These are phyloP conservation scores for Tetrastigma voinierianum DNA, from an alignment of 164 flowering plant species.

Conservation along the genomic window DNA sequence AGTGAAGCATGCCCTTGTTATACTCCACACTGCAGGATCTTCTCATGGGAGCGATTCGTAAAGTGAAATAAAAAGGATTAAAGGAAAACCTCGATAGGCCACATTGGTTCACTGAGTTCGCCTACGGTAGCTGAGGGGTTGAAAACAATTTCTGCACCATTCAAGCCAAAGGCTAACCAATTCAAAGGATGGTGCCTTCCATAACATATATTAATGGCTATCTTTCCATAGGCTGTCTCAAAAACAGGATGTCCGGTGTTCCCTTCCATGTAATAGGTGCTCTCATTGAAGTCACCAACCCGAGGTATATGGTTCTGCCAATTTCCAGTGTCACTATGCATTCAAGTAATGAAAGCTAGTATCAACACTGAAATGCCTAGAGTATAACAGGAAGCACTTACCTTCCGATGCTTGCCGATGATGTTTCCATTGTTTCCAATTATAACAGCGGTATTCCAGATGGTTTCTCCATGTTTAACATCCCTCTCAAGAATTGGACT, in stretches of 20 bases:
- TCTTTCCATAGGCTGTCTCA: conserved; percentile 94
- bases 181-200: conserved; percentile 98
- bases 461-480: conserved; percentile 80
- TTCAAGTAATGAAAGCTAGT: neutral
- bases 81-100: conserved; percentile 87
- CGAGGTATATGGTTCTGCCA: conserved; percentile 96
- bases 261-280: conserved; percentile 98
- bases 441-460: conserved; percentile 95
- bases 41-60: neutral
- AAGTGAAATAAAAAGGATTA: neutral
- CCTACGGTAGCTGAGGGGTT: conserved; percentile 99
- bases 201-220: conserved; percentile 89
- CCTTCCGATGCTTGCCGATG: conserved; percentile 96
- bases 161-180: conserved; percentile 97
- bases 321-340: neutral
- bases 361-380: too few species aligned
- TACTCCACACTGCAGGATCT: too few species aligned
- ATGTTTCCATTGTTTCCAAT: conserved; percentile 96
- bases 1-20: too few species aligned
- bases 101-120: conserved; percentile 98
- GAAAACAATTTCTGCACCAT: conserved; percentile 98
- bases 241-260: conserved; percentile 97
- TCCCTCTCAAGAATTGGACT: conserved; percentile 96
- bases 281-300: conserved; percentile 98
- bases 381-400: conserved; percentile 19